A percentile compares a stretch with the other conserved stretches of the same genome.
These are phyloP conservation scores for Neurospora sp. DNA, from an alignment of 495 filamentous ascomycete genomes.

Conservation along the genomic window DNA sequence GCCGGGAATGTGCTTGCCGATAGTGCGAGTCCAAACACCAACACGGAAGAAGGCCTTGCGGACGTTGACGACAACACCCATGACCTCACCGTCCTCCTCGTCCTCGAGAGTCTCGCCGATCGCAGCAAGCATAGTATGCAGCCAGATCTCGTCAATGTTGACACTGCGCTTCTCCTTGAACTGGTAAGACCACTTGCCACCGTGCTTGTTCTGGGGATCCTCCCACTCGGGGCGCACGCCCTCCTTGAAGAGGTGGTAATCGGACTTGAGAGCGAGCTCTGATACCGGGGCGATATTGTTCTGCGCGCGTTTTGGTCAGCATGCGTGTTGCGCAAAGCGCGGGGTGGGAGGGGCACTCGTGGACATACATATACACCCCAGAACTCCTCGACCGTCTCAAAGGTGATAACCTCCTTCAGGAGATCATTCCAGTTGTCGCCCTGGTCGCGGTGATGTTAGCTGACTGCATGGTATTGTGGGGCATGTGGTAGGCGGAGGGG, in stretches of 20 bases:
- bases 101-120: constrained; percentile 97
- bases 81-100: constrained; percentile 91
- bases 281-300: constrained; percentile 98
- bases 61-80: constrained; percentile 98
- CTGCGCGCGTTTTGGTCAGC: constrained; percentile 36
- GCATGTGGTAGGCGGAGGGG: neutral
- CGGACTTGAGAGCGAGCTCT: constrained; percentile 90
- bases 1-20: constrained; percentile 68
- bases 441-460: constrained; percentile 32
- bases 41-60: constrained; percentile 97
- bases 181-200: constrained; percentile 94
- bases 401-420: constrained; percentile 95
- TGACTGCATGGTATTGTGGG: neutral
- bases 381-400: constrained; percentile 98
- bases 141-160: constrained; percentile 92
- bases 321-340: neutral
- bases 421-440: constrained; percentile 98
- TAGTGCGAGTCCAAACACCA: constrained; percentile 83
- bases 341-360: neutral
- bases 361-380: constrained; percentile 94
- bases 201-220: constrained; percentile 95
- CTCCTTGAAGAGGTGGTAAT: constrained; percentile 99
- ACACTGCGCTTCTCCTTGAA: constrained; percentile 90
- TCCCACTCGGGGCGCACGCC: constrained; percentile 98
- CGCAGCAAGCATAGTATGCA: constrained; percentile 89